These are phyloP conservation scores for Cystofilobasidium ferigula DNA, from an alignment of 768 basidiomycete species.

Conservation along the genomic window DNA sequence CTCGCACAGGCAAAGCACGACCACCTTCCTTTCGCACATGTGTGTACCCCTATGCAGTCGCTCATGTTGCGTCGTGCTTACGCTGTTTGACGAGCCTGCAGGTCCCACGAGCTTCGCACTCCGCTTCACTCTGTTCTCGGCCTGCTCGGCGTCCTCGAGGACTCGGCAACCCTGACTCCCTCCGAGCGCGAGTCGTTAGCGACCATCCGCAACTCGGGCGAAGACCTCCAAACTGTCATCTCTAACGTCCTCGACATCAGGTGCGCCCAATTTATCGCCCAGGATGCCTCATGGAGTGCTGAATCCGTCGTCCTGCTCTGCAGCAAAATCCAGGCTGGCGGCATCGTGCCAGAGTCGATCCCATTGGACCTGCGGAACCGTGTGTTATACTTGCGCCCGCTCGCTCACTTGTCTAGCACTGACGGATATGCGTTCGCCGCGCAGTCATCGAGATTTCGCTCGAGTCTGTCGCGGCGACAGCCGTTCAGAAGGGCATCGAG, in stretches of 20 bases:
- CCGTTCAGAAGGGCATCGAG: slow-evolving; percentile 13
- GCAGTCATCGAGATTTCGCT: slow-evolving; percentile 8
- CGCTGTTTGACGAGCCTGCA: not conserved
- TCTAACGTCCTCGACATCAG: slow-evolving; percentile 17
- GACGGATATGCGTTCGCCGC: not conserved
- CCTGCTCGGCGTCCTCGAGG: slow-evolving; percentile 20
- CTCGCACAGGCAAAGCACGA: not conserved
- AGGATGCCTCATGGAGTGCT: too few relatives aligned
- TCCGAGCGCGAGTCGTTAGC: slow-evolving; percentile 9
- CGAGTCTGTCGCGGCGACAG: slow-evolving; percentile 6
- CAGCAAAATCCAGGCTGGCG: slow-evolving; percentile 1
- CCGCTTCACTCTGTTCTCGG: slow-evolving; percentile 20
- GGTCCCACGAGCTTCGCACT: slow-evolving; percentile 19
- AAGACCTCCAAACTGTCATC: slow-evolving; percentile 18
- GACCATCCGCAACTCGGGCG: slow-evolving; percentile 15
- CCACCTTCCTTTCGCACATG: slow-evolving; percentile 16
- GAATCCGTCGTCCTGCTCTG: too few relatives aligned
- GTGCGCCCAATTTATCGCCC: too few relatives aligned
- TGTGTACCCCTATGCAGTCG: not conserved
- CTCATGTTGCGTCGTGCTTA: not conserved
- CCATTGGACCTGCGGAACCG: slow-evolving; percentile 10
- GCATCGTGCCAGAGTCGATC: slow-evolving; percentile 5
- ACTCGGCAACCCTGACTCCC: slow-evolving; percentile 8
- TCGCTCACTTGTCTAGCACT: not conserved
- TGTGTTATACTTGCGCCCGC: not conserved